Percentiles rank a stretch among this genome's conserved stretches.
Conservation (phyloP, 768 basidiomycete genomes). For the Lactifluus piperatus region DNA sequence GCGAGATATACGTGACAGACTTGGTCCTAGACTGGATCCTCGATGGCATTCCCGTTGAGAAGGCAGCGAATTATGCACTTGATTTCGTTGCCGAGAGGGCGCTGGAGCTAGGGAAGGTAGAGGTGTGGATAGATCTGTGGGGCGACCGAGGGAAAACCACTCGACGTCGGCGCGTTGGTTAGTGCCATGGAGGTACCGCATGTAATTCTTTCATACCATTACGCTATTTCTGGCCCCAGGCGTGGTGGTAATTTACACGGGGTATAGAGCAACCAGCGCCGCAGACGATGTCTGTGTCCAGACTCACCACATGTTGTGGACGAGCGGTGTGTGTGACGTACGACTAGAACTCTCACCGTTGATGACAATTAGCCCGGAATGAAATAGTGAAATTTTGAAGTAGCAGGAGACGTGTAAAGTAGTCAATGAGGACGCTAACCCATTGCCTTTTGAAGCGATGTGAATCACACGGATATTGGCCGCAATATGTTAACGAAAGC, state of each 20-base stretch:
- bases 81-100: background rate
- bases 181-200: background rate
- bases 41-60: background rate
- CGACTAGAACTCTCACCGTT: too few species aligned
- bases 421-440: too few species aligned
- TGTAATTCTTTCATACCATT: background rate
- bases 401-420: too few species aligned
- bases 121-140: background rate
- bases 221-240: background rate
- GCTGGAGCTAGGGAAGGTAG: background rate
- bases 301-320: background rate
- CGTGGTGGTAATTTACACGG: background rate
- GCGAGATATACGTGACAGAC: background rate
- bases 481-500: too few species aligned
- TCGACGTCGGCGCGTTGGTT: background rate
- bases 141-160: background rate
- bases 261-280: background rate
- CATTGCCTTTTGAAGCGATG: too few species aligned
- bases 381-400: too few species aligned
- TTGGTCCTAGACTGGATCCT: background rate
- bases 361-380: too few species aligned
- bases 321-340: too few species aligned
- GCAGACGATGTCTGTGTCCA: background rate
- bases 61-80: background rate
- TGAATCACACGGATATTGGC: too few species aligned